Conservation (phyloP, 1,284 basidiomycete genomes). For the Boletellus sp. region DNA sequence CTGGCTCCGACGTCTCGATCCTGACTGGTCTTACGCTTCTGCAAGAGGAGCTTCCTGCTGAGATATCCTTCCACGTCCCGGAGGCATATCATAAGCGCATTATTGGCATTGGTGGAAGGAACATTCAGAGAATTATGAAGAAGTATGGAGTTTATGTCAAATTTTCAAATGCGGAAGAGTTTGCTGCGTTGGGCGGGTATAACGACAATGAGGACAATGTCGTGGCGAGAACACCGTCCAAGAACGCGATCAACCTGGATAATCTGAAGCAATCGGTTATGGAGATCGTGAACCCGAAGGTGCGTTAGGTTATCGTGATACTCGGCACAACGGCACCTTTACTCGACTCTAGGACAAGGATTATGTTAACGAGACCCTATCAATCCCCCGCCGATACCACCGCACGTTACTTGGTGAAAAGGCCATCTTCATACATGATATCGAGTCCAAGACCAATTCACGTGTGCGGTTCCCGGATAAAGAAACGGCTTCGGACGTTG, state of each 20-base stretch:
- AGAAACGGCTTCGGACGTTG: conserved; percentile 87
- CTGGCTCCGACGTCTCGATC: conserved; percentile 78
- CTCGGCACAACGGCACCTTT: background rate
- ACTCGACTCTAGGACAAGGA: conserved; percentile 77
- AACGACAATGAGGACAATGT: conserved; percentile 99
- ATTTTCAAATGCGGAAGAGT: conserved; percentile 98
- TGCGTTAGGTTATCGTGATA: conserved; percentile 29
- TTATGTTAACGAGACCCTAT: conserved; percentile 89
- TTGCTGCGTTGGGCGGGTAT: conserved; percentile 91
- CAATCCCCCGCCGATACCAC: conserved; percentile 92
- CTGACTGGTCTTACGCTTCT: conserved; percentile 86
- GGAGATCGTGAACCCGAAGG: conserved; percentile 97
- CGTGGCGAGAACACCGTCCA: conserved; percentile 93
- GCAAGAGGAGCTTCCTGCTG: conserved; percentile 97
- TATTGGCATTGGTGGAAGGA: conserved; percentile 97
- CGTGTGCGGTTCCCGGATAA: conserved; percentile 94
- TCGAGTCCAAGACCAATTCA: conserved; percentile 95
- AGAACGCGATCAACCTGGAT: conserved; percentile 95
- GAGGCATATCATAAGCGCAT: conserved; percentile 99
- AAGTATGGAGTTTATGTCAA: conserved; percentile 99
- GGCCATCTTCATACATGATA: conserved; percentile 95
- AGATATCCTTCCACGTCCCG: conserved; percentile 98
- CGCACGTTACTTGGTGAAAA: conserved; percentile 94
- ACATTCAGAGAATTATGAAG: conserved; percentile 99
- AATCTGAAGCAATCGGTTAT: conserved; percentile 95